Conservation (phyloP, 2,329 filamentous ascomycete genomes). For the Penicillium sp. region DNA sequence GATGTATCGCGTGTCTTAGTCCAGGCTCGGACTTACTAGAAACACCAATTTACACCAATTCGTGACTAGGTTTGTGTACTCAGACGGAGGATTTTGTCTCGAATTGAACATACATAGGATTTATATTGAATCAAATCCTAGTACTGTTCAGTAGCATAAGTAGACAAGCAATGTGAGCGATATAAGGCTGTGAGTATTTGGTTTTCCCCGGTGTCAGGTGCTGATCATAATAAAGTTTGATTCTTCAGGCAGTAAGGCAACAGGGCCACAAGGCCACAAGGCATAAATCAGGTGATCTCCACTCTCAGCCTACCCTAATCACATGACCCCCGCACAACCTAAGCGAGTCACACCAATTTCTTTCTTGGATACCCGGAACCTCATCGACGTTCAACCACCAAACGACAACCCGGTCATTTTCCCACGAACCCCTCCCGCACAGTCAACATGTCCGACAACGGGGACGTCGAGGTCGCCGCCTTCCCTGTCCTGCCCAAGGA, state of each 20-base stretch:
- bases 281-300: constrained; percentile 23
- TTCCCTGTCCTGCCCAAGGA: constrained; percentile 90
- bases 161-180: not conserved
- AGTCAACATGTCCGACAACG: constrained; percentile 84
- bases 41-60: not conserved
- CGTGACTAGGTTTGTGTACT: not conserved
- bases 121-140: not conserved
- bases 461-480: constrained; percentile 83
- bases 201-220: not conserved
- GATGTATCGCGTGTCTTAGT: not conserved
- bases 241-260: not conserved
- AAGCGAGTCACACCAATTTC: constrained; percentile 45
- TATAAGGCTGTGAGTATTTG: not conserved
- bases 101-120: not conserved
- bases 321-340: constrained; percentile 36
- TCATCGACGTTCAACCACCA: constrained; percentile 40
- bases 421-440: constrained; percentile 41
- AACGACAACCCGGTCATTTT: constrained; percentile 41
- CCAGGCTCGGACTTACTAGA: not conserved
- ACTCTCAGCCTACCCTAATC: constrained; percentile 30
- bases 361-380: constrained; percentile 32
- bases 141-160: not conserved
- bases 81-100: not conserved
- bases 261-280: constrained; percentile 19
- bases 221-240: not conserved